Evolutionary conservation across 495 filamentous ascomycete genomes (phyloP).

Genomic region (Rhypophila decipiens): DNA sequence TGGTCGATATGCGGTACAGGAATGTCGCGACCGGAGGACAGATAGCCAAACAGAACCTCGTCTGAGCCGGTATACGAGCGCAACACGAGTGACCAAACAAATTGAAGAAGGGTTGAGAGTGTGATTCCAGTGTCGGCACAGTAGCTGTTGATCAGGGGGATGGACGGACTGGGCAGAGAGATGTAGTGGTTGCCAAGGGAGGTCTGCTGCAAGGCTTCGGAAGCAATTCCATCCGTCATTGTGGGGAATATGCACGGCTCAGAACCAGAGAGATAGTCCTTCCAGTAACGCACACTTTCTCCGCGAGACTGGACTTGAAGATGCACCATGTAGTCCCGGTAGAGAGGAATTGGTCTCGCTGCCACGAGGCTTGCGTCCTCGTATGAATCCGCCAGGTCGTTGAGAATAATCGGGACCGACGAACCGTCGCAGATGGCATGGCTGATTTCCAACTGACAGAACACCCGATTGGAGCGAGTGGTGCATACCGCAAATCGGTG

Average conservation of each 20-base stretch:
- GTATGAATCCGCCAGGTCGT: neutral
- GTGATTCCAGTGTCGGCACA: constrained; percentile 17
- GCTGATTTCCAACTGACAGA: constrained; percentile 52
- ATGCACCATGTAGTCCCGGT: constrained; percentile 40
- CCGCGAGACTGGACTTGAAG: constrained; percentile 46
- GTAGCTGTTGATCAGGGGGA: constrained; percentile 12
- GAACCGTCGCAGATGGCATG: constrained; percentile 62
- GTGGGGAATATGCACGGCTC: constrained; percentile 16
- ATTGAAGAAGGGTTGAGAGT: constrained; percentile 24
- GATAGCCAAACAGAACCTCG: constrained; percentile 51
- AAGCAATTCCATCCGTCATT: neutral
- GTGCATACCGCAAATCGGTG: constrained; percentile 39
- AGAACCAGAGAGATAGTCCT: constrained; percentile 15
- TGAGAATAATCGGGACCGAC: constrained; percentile 37
- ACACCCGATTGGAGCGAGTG: constrained; percentile 23
- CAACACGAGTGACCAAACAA: constrained; percentile 37
- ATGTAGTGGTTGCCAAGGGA: constrained; percentile 12
- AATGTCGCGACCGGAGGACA: constrained; percentile 18
- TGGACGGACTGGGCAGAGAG: constrained; percentile 1
- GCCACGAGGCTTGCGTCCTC: constrained; percentile 15
- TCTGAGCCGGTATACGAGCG: constrained; percentile 43
- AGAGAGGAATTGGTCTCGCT: constrained; percentile 1
- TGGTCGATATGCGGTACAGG: constrained; percentile 15
- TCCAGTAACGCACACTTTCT: constrained; percentile 23
- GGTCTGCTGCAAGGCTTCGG: too few relatives aligned